Evolutionary conservation across 2,329 filamentous ascomycete species (phyloP), one percentile per base, ranked within the genome.

Genomic region (Leptographium radiaticola): DNA sequence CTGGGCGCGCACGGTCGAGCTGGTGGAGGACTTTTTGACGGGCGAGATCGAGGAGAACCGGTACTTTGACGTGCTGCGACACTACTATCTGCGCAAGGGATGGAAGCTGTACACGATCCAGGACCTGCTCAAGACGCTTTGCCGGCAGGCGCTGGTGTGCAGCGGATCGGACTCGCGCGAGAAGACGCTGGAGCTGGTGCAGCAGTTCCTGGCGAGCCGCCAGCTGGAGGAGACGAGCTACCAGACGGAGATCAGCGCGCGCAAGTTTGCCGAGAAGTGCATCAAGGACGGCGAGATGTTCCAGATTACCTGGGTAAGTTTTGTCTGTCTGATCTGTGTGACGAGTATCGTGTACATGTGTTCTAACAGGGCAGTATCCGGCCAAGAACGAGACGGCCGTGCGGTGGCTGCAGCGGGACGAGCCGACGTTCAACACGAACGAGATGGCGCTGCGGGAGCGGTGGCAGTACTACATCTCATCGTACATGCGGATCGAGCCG

Each of bases 401-500:
- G 12, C 87, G 88, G 46, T 83, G 80, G 76, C 69, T 86, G 50
- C 79, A 81, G 60, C 75, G 79, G 52, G 80, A 84, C 50, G 82
- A 86, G 60, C 82, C 81, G 43, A 86, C 95, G 0, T 89, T 95
- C 66, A 89, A 93, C 61, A 84, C 85, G 63, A 88, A 95, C 60
- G 89, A 95, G 60, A 84, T 95, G 73, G 86, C 93, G 64, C 80
- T 83, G 51, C 84, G 84, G 54, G 83, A 89, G 58, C 77, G 82
- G 42, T 98, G 93, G 93, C 87, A 91, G 62, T 95, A 94, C 71
- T 98, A 98, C 66, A 88, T 95, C 55, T 90, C 91, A 18, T 89
- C 90, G 0, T 97, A 87, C 68, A 87, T 89, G 60, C 87, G 89
- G 58, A 79, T 90, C 30, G 89, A 95, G 63, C 87, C 88, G 2